These are phyloP conservation scores for Yamadazyma trypodendri DNA, from an alignment of 1,139 yeast genomes.

Conservation along the genomic window DNA sequence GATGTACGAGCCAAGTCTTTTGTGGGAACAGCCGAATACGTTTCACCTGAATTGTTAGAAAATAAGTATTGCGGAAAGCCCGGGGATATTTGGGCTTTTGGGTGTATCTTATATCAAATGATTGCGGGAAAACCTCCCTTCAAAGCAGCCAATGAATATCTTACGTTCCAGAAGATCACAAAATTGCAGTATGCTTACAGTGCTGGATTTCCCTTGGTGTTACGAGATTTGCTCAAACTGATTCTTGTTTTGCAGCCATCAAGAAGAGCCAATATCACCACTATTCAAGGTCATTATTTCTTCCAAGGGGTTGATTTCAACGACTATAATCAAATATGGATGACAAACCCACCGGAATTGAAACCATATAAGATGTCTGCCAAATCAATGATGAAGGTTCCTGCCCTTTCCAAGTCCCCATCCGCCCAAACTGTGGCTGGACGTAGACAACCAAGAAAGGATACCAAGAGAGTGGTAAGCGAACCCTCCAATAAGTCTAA, in stretches of 20 bases:
- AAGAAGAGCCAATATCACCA: conserved; percentile 37
- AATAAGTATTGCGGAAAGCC: conserved; percentile 71
- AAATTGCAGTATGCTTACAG: conserved; percentile 66
- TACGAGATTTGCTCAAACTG: conserved; percentile 49
- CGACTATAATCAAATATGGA: conserved; percentile 68
- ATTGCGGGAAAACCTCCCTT: conserved; percentile 79
- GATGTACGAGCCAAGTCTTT: conserved; percentile 64
- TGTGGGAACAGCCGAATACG: conserved; percentile 85
- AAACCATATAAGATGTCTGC: conserved; percentile 64
- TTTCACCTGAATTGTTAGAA: conserved; percentile 71
- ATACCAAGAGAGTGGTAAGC: conserved; percentile 16
- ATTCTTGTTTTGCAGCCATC: conserved; percentile 47
- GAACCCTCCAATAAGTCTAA: conserved; percentile 15
- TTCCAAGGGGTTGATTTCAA: conserved; percentile 67
- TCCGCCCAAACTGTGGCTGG: conserved; percentile 17
- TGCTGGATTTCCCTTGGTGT: conserved; percentile 46
- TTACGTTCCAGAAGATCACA: conserved; percentile 53
- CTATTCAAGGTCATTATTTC: conserved; percentile 60
- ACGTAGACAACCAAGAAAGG: conserved; percentile 8
- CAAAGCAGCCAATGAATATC: conserved; percentile 72
- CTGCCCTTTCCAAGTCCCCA: conserved; percentile 34
- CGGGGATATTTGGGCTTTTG: conserved; percentile 81
- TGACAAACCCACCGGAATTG: conserved; percentile 65
- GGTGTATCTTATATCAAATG: conserved; percentile 75
- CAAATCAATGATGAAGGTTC: conserved; percentile 56